phyloP scores from a whole-genome alignment of 257 asterid genomes.

The Verbascum thapsus region DNA sequence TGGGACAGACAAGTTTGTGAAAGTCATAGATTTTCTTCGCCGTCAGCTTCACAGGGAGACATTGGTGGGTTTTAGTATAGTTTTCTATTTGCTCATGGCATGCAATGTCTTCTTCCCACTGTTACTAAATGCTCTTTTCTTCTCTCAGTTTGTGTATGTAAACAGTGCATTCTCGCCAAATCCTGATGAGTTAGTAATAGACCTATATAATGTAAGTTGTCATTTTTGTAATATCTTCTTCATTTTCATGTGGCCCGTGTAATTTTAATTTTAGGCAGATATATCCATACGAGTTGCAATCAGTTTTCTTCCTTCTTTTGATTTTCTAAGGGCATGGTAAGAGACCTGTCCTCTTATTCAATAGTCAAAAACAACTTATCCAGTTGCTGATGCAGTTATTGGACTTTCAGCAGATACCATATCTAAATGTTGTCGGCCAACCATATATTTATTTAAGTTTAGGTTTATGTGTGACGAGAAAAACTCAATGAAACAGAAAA shows the following conservation, averaged over 20 bases:
- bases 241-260: background rate
- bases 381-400: constrained; percentile 10
- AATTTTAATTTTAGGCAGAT: constrained; percentile 2
- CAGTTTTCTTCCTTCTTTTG: background rate
- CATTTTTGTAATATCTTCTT: constrained; percentile 17
- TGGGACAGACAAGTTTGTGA: constrained; percentile 83
- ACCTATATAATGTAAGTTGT: constrained; percentile 75
- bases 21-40: constrained; percentile 89
- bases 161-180: constrained; percentile 97
- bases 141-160: constrained; percentile 81
- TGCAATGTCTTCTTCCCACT: constrained; percentile 3
- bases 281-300: constrained; percentile 2
- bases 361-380: constrained; percentile 11
- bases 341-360: background rate
- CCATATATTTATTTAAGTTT: background rate
- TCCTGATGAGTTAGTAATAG: constrained; percentile 84
- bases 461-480: background rate
- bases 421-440: background rate
- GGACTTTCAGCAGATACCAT: constrained; percentile 1
- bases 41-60: constrained; percentile 97
- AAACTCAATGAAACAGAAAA: no score
- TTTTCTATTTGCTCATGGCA: constrained; percentile 2
- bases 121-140: constrained; percentile 27
- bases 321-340: constrained; percentile 1
- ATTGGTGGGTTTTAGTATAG: constrained; percentile 46